Percentiles rank a stretch among this genome's conserved stretches.
Conservation (phyloP, 2,329 filamentous ascomycete genomes). For the Paraconiothyrium sp. region DNA sequence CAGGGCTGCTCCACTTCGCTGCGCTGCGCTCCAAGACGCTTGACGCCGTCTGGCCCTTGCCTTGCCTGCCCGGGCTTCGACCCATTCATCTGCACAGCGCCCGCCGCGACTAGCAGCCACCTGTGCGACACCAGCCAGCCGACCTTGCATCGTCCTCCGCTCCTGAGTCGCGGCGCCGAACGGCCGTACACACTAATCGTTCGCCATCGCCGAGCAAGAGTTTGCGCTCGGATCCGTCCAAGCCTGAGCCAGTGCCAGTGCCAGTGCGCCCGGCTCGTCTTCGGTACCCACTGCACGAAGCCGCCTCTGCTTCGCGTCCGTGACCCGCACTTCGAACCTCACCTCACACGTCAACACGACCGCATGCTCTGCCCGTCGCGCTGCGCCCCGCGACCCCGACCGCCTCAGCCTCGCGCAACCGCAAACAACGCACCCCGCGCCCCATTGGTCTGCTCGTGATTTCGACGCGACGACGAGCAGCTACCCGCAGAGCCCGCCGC, state of each 20-base stretch:
- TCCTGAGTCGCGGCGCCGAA: constrained; percentile 5
- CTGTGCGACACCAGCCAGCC: constrained; percentile 15
- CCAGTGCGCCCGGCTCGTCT: constrained; percentile 22
- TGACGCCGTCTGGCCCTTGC: constrained; percentile 11
- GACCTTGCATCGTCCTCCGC: constrained; percentile 20
- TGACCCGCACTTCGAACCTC: constrained; percentile 23
- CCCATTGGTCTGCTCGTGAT: constrained; percentile 35
- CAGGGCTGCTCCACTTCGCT: constrained; percentile 14
- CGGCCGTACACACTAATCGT: constrained; percentile 10
- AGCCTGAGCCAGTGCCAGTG: no score
- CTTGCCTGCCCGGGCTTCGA: constrained; percentile 8
- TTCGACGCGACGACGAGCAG: constrained; percentile 27
- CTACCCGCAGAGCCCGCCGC: constrained; percentile 42
- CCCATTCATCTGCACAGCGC: constrained; percentile 4
- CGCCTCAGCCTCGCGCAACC: constrained; percentile 30
- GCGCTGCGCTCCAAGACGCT: not conserved
- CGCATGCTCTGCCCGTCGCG: constrained; percentile 36
- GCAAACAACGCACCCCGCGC: constrained; percentile 18
- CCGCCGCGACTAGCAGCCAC: constrained; percentile 1
- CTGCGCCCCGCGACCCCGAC: constrained; percentile 28
- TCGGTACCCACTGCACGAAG: constrained; percentile 31
- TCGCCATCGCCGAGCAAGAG: constrained; percentile 23
- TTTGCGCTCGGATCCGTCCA: constrained; percentile 22
- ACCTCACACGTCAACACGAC: constrained; percentile 16
- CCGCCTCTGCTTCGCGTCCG: constrained; percentile 24